These are phyloP conservation scores for Paramecium biaurelia DNA, from an alignment of 73 alveolate species.

Conservation along the genomic window DNA sequence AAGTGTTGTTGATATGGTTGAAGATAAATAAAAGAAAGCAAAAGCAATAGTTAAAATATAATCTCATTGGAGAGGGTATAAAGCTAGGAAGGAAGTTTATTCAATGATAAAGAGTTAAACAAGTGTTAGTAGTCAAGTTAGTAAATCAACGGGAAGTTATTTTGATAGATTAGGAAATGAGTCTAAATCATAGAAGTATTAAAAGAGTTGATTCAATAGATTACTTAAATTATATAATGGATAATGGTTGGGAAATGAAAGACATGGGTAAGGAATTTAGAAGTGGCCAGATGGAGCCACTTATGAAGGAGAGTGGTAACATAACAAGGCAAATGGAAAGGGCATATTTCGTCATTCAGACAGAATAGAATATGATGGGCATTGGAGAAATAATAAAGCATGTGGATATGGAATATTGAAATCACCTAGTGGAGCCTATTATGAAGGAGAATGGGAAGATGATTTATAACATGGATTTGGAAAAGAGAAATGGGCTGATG, in stretches of 20 bases:
- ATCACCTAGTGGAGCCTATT: constrained; percentile 38
- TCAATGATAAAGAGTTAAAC: neutral
- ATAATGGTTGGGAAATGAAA: constrained; percentile 33
- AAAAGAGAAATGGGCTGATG: constrained; percentile 64
- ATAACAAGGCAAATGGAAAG: constrained; percentile 50
- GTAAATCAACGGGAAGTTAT: constrained; percentile 33
- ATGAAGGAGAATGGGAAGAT: constrained; percentile 60
- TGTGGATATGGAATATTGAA: constrained; percentile 54
- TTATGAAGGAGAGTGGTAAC: constrained; percentile 56
- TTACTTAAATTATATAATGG: neutral
- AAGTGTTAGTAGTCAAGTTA: constrained; percentile 4
- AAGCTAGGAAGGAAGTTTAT: neutral
- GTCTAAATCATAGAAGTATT: neutral
- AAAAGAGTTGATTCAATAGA: neutral
- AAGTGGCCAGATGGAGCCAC: constrained; percentile 64
- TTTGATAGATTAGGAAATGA: constrained; percentile 21
- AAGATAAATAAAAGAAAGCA: neutral
- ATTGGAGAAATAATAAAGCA: constrained; percentile 61
- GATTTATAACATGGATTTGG: constrained; percentile 64
- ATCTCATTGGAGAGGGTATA: constrained; percentile 45
- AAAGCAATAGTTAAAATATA: constrained; percentile 31
- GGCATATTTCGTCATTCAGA: constrained; percentile 47
- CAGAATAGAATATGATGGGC: constrained; percentile 34
- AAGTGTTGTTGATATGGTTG: neutral
- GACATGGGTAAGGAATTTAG: constrained; percentile 57